These are phyloP conservation scores for Epichloe coenophiala DNA, from an alignment of 2,329 filamentous ascomycete genomes.

Conservation along the genomic window DNA sequence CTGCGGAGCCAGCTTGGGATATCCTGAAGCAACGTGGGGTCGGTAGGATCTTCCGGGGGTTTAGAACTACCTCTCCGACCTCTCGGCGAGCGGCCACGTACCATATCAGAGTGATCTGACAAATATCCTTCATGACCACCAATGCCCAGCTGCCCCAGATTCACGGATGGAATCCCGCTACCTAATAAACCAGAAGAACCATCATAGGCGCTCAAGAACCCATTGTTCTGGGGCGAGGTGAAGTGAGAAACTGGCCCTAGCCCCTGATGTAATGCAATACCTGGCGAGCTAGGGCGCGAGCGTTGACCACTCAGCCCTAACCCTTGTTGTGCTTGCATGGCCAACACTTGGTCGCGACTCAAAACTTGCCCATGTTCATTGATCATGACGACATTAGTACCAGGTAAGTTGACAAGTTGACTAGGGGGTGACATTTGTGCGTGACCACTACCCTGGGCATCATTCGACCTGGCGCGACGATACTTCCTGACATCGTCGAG, in stretches of 20 bases:
- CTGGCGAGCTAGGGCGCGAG: slow-evolving; percentile 81
- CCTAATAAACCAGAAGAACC: slow-evolving; percentile 54
- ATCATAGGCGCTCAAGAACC: slow-evolving; percentile 83
- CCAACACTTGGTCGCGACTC: slow-evolving; percentile 71
- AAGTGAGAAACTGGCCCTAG: slow-evolving; percentile 57
- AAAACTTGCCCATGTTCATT: slow-evolving; percentile 85
- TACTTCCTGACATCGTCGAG: slow-evolving; percentile 96
- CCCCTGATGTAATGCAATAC: slow-evolving; percentile 61
- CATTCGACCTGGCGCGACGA: slow-evolving; percentile 78
- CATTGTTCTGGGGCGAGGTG: slow-evolving; percentile 83
- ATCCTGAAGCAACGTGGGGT: slow-evolving; percentile 78
- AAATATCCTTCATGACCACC: slow-evolving; percentile 71
- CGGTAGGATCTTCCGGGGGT: slow-evolving; percentile 97
- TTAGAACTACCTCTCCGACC: slow-evolving; percentile 90
- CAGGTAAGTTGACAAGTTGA: slow-evolving; percentile 48
- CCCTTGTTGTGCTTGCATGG: slow-evolving; percentile 57
- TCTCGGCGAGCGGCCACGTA: slow-evolving; percentile 79
- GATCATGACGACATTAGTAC: slow-evolving; percentile 79
- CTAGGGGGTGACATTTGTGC: slow-evolving; percentile 53
- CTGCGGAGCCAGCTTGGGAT: slow-evolving; percentile 94
- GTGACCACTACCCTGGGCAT: slow-evolving; percentile 52
- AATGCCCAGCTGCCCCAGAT: slow-evolving; percentile 58
- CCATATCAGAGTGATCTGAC: slow-evolving; percentile 86
- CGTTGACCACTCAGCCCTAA: slow-evolving; percentile 53
- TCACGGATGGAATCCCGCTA: slow-evolving; percentile 57